Evolutionary conservation across 2,329 filamentous ascomycete species (phyloP).

Genomic region (Dactylellina sp.): DNA sequence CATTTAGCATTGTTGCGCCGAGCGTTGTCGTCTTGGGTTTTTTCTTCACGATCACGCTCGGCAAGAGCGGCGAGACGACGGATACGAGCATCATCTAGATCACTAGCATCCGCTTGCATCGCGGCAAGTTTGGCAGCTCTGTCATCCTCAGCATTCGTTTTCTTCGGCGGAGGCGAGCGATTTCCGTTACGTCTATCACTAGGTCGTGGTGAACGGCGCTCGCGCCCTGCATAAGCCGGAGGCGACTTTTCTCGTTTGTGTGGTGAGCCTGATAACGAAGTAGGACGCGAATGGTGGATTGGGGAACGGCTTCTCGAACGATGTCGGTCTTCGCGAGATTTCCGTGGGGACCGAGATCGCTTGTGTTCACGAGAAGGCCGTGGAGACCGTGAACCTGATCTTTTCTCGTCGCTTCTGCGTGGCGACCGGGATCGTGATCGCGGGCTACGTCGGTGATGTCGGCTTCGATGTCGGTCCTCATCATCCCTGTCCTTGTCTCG

Average conservation of each 20-base stretch:
- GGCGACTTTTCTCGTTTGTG: constrained; percentile 57
- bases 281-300: constrained; percentile 38
- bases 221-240: constrained; percentile 55
- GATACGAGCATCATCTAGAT: constrained; percentile 77
- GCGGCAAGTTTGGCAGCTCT: constrained; percentile 76
- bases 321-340: constrained; percentile 36
- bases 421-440: constrained; percentile 54
- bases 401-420: constrained; percentile 22
- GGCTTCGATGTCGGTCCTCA: constrained; percentile 63
- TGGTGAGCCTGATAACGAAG: constrained; percentile 27
- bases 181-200: constrained; percentile 57
- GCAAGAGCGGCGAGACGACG: constrained; percentile 75
- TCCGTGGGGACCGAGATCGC: constrained; percentile 29
- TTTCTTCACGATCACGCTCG: constrained; percentile 73
- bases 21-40: constrained; percentile 75
- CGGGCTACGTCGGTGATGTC: constrained; percentile 58
- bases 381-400: constrained; percentile 25
- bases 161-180: constrained; percentile 46
- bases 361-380: constrained; percentile 21
- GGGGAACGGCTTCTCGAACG: constrained; percentile 37
- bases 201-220: constrained; percentile 57
- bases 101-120: constrained; percentile 78
- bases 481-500: constrained; percentile 64
- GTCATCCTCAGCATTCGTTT: constrained; percentile 67
- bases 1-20: constrained; percentile 72